Base-by-base conservation (phyloP, 352 stramenopile species). In the Phytophthora tentaculata region DNA sequence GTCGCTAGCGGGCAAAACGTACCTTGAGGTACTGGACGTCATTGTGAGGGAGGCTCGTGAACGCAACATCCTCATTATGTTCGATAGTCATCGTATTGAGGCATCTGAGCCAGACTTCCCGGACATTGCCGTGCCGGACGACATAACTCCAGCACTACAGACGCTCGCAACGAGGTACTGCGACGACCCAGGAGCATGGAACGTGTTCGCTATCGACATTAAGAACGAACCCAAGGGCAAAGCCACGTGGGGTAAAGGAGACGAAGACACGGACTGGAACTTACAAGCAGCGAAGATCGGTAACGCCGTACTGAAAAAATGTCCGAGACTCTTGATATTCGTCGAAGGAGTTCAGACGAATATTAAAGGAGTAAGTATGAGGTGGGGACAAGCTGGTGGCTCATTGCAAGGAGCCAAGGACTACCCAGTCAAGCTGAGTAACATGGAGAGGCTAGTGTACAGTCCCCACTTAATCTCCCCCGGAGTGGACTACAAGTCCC, bases 201-300 rank as follows among this genome's bases (percentile, higher is more conserved):
- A 94, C 50, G 83, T 94, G 2, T 69, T 94, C 32, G 85, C 80
- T 37, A 74, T 91, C 29, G 83, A 94, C 53, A 78, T 94, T 64
- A 94, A 94, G 67, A 94, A 91, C 71, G 83, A 94, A 48, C 85
- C 85, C 2, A 88, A 90, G 50, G 83, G 83, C 4, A 86, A 74
- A 28, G 80, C 85, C 1, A 83, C 83, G 35, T 94, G 85, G 85
- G 85, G 81, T 5, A 78, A 74, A 61, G 83, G 80, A 45, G 71
- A 89, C 44, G 57, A 68, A 52, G 60, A 72, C 49, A 91, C 83
- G n/a, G 85, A 94, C 73, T 94, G 83, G 83, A 71, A 77, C 28
- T 54, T 91, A 20, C 76, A 81, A 29, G 83, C 85, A 3, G 71
- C 74, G 17, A 81, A 84, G 68, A 89, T 91, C 29, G 85, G 85